Base-by-base conservation (phyloP, 257 asterid genomes). In the Prunella vulgaris region DNA sequence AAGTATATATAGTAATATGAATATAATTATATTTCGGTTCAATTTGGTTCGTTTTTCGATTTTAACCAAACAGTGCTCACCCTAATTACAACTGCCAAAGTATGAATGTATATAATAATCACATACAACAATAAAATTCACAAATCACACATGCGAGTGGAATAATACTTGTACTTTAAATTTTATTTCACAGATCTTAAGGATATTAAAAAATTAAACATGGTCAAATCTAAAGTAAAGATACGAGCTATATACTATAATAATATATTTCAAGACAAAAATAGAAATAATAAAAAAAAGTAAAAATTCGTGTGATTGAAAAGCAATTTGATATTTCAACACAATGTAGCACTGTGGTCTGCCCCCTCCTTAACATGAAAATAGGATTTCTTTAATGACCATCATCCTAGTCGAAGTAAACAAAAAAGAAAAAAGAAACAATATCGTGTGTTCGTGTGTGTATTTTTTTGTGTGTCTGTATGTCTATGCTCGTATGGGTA, bases 381-480 rank as follows among this genome's bases (percentile, higher is more conserved):
- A 59, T 71, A 53, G 73, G 42, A 64, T 76, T 70, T 70, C 73
- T 76, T 65, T 76, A 70, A 46, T 64, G 73, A 22, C 52, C 73
- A 21, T 70, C 76, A 64, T 28, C 3, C 38, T 52, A 75, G 27
- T 38, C 30, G 27, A 64, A 51, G 32, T 71, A 54, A 38, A 64
- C 61, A 73, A 27, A 54, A 64, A 46, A 44, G 33, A 62, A 63
- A 62, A 62, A 68, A 68, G 10, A 51, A 38, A 40, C 44, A 64
- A 25, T 57, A 52, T 53, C 44, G 62, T 73, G 68, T 63, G 80
- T 70, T 64, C 69, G 74, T 74, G 78, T 74, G 74, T 74, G 51
- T 63, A 37, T 75, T 49, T 76, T 18, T 56, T 60, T 76, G 18
- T 56, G 0, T 76, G 67, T 69, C 72, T 77, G 78, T 64, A 37